Evolutionary conservation across 768 basidiomycete genomes (phyloP), one percentile per base, ranked within the genome.

Genomic region (Chiua virens): DNA sequence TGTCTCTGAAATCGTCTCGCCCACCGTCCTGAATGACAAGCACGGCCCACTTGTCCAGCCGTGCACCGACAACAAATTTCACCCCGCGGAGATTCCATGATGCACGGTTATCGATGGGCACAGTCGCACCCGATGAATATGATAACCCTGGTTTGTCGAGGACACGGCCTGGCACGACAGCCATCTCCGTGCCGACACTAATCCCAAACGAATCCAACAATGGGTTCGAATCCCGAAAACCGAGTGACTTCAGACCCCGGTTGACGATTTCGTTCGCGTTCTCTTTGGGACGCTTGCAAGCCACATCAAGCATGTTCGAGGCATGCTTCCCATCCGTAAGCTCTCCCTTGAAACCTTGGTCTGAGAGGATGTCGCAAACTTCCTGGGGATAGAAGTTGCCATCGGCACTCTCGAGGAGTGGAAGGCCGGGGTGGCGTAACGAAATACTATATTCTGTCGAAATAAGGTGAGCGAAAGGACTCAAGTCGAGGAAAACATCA

Each of bases 1-100:
- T 40, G 4, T 72, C 75, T 0, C 7, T 27, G 58, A 90, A 91
- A 58, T 90, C 86, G 21, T 77, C 75, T 20, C 73, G 56, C 3
- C 50, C 44, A 49, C 76, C 73, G 54, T 90, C 88, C 45, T 73
- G 68, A 52, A 92, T 79, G 39, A 88, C 67, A 14, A 92, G 69
- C 7, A 90, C 85, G 1, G 78, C 84, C 86, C 87, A 89, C 27
- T 78, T 78, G 36, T 71, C 67, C 43, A 92, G 64, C 17, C 55
- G 67, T 3, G 73, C 83, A 4, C 87, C 86, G 18, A 67, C 69
- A 3, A 79, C 70, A 59, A 92, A 92, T 57, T 76, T 80, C 75
- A 71, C 68, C 43, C 73, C 70, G 30, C 77, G 63, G 38, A 82
- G 60, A 56, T 82, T 81, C 79, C 79, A 81, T 25, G 76, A 73